Evolutionary conservation across 2,329 filamentous ascomycete species (phyloP).

Genomic region (Talaromyces sp.): DNA sequence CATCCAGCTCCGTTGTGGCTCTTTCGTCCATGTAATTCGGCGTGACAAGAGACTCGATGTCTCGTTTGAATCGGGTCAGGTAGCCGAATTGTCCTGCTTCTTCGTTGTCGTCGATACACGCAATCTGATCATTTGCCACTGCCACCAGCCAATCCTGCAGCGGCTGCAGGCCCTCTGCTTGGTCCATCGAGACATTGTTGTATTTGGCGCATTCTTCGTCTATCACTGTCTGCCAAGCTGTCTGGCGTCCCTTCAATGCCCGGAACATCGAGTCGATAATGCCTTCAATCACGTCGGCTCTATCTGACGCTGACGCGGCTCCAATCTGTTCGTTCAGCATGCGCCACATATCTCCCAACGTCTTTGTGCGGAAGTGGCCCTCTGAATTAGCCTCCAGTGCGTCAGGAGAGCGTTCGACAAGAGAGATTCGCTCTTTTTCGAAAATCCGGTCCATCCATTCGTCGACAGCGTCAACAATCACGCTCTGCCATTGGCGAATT

Average conservation of each 20-base stretch:
- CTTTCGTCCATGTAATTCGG: conserved; percentile 69
- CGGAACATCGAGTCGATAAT: conserved; percentile 95
- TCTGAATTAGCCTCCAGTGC: conserved; percentile 83
- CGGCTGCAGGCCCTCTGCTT: conserved; percentile 64
- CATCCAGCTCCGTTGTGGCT: conserved; percentile 64
- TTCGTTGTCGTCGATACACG: conserved; percentile 83
- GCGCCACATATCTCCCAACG: conserved; percentile 89
- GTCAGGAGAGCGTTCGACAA: conserved; percentile 69
- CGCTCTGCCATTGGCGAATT: conserved; percentile 85
- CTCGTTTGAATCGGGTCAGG: conserved; percentile 76
- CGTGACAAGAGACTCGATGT: conserved; percentile 75
- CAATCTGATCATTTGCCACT: conserved; percentile 96
- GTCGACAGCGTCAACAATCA: conserved; percentile 92
- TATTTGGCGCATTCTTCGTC: conserved; percentile 78
- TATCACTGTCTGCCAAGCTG: conserved; percentile 79
- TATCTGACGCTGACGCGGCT: conserved; percentile 76
- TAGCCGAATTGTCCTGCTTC: conserved; percentile 75
- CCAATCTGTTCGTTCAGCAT: conserved; percentile 93
- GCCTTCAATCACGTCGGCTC: conserved; percentile 86
- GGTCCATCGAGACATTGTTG: conserved; percentile 45
- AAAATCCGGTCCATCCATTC: conserved; percentile 97
- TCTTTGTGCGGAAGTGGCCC: conserved; percentile 86
- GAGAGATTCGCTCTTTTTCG: conserved; percentile 71
- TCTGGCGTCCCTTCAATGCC: conserved; percentile 74
- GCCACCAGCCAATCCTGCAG: conserved; percentile 89